These are phyloP conservation scores for Coemansia sp. DNA, from an alignment of 192 early-diverging fungal species.

Conservation along the genomic window DNA sequence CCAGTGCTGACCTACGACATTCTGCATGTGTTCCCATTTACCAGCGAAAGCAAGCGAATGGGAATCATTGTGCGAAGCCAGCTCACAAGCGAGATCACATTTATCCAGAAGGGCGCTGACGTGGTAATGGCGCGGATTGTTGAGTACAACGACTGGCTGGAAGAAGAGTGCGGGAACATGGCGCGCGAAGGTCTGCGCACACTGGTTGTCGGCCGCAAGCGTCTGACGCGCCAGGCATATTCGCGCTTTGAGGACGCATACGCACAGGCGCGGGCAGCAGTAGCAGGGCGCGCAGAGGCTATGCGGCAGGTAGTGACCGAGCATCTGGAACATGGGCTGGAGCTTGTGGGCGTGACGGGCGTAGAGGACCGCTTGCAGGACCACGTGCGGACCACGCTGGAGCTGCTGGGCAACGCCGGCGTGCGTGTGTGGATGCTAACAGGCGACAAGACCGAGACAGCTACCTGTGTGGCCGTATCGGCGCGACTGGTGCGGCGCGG, in stretches of 20 bases:
- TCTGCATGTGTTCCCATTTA: slow-evolving; percentile 96
- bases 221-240: slow-evolving; percentile 70
- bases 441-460: slow-evolving; percentile 97
- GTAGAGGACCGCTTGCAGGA: slow-evolving; percentile 97
- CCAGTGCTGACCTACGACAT: slow-evolving; percentile 67
- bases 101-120: slow-evolving; percentile 95
- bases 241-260: slow-evolving; percentile 63
- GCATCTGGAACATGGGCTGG: slow-evolving; percentile 79
- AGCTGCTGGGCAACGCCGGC: slow-evolving; percentile 86
- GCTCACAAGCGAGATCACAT: slow-evolving; percentile 71
- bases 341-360: slow-evolving; percentile 88
- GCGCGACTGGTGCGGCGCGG: slow-evolving; percentile 85
- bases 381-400: slow-evolving; percentile 84
- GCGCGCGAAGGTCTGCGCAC: slow-evolving; percentile 93
- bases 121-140: slow-evolving; percentile 86
- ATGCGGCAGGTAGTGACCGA: slow-evolving; percentile 66
- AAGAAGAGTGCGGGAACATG: slow-evolving; percentile 97
- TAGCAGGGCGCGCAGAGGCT: slow-evolving; percentile 66
- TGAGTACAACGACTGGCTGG: slow-evolving; percentile 92
- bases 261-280: slow-evolving; percentile 68
- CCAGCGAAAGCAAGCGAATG: slow-evolving; percentile 97
- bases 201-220: slow-evolving; percentile 84
- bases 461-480: slow-evolving; percentile 91
- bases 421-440: slow-evolving; percentile 97
- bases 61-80: slow-evolving; percentile 82